Base-by-base conservation (phyloP, 2,329 filamentous ascomycete genomes). In the Coniella vitis region DNA sequence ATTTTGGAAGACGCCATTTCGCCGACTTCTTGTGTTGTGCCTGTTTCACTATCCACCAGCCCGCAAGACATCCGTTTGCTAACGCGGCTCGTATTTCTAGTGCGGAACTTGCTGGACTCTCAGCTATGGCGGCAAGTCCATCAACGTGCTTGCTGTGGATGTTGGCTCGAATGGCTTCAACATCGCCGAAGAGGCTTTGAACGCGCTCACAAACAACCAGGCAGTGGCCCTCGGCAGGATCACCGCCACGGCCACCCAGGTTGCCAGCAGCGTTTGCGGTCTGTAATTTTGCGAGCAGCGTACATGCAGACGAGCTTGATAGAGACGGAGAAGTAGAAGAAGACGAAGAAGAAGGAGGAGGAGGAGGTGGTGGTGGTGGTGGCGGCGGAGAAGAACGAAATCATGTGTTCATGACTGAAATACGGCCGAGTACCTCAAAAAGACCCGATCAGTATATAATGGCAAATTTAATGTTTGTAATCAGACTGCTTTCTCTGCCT, bases 21-120 rank as follows among this genome's bases (percentile, higher is more conserved):
- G 17, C n/a, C 22, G 2, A 17, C 2, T 22, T 39, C 1, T n/a
- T 43, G 17, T 4, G n/a, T 9, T 32, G 12, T 20, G 16, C 4
- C 13, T 17, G 7, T 17, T 17, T n/a, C 13, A 37, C 35, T 8
- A 37, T 17, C 35, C 9, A 9, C 36, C 17, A 16, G 8, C 3
- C 37, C 10, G 9, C 12, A 4, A 13, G 4, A 13, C 17, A 12
- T 3, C 8, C 9, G 4, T 7, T 22, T 17, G 37, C 35, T 41
- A 13, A 43, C 38, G 5, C 19, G 9, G 4, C 25, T 29, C 25
- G 5, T 29, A 2, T 14, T 20, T 54, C n/a, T 59, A 69, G 63
- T 84, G 81, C 65, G 80, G 80, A 43, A 72, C 69, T 25, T 84
- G 81, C 71, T 84, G 75, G 71, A 58, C 66, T 51, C 67, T 81